phyloP scores from a whole-genome alignment of 106 monocot species.

The Dioscorea zingiberensis region DNA sequence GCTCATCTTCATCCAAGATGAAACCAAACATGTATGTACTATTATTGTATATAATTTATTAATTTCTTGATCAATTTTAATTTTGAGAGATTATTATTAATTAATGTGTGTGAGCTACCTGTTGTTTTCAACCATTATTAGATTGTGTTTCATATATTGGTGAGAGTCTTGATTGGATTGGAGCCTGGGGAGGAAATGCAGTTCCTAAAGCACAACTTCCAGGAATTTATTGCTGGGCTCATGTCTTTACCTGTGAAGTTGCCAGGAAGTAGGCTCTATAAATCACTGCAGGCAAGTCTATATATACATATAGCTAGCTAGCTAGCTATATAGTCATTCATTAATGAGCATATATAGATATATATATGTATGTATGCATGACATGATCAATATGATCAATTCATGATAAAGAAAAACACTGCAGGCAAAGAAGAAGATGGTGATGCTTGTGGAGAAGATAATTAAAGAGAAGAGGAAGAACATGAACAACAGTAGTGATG shows the following conservation, averaged over 20 bases:
- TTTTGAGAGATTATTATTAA: not conserved
- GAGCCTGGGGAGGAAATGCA: constrained; percentile 64
- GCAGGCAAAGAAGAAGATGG: constrained; percentile 74
- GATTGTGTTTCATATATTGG: constrained; percentile 80
- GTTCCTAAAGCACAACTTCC: constrained; percentile 68
- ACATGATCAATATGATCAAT: too few species aligned
- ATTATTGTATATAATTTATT: not conserved
- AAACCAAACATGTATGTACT: constrained; percentile 60
- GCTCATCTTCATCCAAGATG: constrained; percentile 61
- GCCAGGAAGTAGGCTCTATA: constrained; percentile 68
- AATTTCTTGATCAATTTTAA: not conserved
- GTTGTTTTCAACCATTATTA: constrained; percentile 30
- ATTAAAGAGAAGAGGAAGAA: constrained; percentile 50
- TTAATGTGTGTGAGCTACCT: constrained; percentile 1
- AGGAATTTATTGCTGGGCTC: constrained; percentile 82
- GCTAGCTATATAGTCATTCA: not conserved
- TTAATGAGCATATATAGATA: too few species aligned
- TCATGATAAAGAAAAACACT: constrained; percentile 4
- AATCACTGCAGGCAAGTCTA: constrained; percentile 63
- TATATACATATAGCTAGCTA: too few species aligned
- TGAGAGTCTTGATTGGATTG: constrained; percentile 68
- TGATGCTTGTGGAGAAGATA: constrained; percentile 48
- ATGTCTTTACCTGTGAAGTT: constrained; percentile 87
- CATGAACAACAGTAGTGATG: not conserved
- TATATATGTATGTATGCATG: too few species aligned